Base-by-base conservation (phyloP, 306 rosid species). In the Astragalus membranaceus region DNA sequence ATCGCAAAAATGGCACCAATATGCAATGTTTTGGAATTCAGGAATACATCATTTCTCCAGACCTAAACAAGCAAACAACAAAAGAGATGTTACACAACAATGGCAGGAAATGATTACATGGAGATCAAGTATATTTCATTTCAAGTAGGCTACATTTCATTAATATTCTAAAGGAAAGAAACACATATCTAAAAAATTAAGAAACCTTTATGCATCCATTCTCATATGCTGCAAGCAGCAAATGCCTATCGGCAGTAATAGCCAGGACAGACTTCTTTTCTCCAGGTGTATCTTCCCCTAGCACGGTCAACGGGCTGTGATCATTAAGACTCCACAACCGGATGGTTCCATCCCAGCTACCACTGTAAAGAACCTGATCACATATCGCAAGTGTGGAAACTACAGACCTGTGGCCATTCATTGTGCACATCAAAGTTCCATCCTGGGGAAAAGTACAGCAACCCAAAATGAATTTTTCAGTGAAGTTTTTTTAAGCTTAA, bases 341-440 rank as follows among this genome's bases (percentile, higher is more conserved):
- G 70, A 93, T 50, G 41, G 97, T 90, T 79, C 98, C 96, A 79
- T 93, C 98, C 98, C 96, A 93, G 77, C 98, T 93, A 60, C 97
- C 98, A 49, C 98, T 93, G 70, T 93, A 90, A 70, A 93, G 98
- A 78, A 93, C 85, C 73, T 75, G 84, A 35, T 88, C 83, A 59
- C 90, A 82, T 47, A 83, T 78, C 36, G 84, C 75, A 46, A 93
- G 96, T 1, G 96, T 81, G 57, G 97, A 93, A 84, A 93, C 97
- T 26, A 81, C 94, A 17, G 98, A 88, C 68, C 61, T 83, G 78
- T 93, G 98, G 23, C 98, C 98, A 64, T 66, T 66, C 98, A 93
- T 87, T 14, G 94, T 78, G 84, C 88, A 84, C 67, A 78, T 73
- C 76, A 93, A 66, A 66, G 75, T 70, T 69, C 89, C 92, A 72